phyloP scores from a whole-genome alignment of 2,329 filamentous ascomycete species.

The Colletotrichum trifolii region DNA sequence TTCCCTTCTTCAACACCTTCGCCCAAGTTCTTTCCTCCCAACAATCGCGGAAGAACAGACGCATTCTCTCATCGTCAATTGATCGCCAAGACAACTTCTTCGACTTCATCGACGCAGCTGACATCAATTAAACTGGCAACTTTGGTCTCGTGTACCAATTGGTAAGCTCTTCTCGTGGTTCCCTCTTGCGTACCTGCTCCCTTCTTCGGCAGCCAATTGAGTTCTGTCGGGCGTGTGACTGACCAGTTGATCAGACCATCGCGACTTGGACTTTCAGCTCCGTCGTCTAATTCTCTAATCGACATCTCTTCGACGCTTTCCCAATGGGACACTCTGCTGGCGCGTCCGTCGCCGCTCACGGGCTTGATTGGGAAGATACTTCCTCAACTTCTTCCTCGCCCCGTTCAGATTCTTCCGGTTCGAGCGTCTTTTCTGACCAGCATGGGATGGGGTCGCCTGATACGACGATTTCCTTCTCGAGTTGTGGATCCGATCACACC shows the following conservation, averaged over 20 bases:
- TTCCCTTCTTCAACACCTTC: no score
- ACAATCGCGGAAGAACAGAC: not conserved
- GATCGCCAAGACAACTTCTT: not conserved
- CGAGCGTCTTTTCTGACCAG: conserved; percentile 11
- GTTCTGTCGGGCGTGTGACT: not conserved
- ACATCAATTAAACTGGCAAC: not conserved
- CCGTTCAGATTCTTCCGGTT: not conserved
- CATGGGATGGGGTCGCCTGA: not conserved
- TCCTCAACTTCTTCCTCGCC: conserved; percentile 18
- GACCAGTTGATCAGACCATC: not conserved
- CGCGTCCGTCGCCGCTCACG: not conserved
- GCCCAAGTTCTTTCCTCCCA: no score
- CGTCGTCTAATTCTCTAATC: not conserved
- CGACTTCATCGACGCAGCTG: not conserved
- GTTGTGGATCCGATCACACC: fast-evolving
- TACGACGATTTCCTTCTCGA: not conserved
- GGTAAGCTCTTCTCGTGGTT: not conserved
- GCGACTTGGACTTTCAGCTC: not conserved
- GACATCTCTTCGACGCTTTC: not conserved
- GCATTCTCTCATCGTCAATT: not conserved
- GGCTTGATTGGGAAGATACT: conserved; percentile 4
- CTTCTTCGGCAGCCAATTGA: not conserved
- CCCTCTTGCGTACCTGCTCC: not conserved
- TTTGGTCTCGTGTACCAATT: not conserved
- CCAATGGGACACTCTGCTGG: conserved; percentile 14